phyloP scores from a whole-genome alignment of 805 yeast genomes.

The Yamadazyma akitaensis region DNA sequence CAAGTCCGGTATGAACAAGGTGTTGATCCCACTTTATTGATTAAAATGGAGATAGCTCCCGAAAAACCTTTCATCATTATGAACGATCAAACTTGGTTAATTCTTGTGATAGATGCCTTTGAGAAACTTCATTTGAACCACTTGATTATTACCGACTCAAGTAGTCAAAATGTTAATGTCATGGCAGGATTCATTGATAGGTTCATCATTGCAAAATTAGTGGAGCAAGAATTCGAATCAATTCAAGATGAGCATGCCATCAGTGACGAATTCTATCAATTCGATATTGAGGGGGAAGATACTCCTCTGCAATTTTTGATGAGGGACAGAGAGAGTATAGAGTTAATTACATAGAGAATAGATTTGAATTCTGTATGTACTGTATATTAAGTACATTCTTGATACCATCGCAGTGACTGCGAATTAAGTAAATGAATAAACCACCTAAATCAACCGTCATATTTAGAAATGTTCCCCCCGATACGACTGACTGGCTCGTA shows the following conservation, averaged over 20 bases:
- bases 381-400: not conserved
- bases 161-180: constrained; percentile 5
- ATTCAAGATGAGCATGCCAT: constrained; percentile 15
- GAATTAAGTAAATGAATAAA: constrained; percentile 10
- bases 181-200: constrained; percentile 40
- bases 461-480: constrained; percentile 12
- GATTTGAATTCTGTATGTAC: not conserved
- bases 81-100: constrained; percentile 29
- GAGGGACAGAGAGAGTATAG: constrained; percentile 27
- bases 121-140: constrained; percentile 38
- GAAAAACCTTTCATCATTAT: constrained; percentile 25
- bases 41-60: constrained; percentile 15
- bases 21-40: constrained; percentile 2
- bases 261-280: constrained; percentile 18
- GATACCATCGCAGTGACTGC: not conserved
- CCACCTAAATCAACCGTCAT: constrained; percentile 26
- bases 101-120: constrained; percentile 33
- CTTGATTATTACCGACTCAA: constrained; percentile 23
- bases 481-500: constrained; percentile 19
- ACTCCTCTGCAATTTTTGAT: constrained; percentile 2
- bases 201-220: constrained; percentile 29
- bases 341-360: constrained; percentile 23
- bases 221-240: constrained; percentile 24
- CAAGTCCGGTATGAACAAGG: constrained; percentile 24
- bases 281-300: constrained; percentile 21